Conservation (phyloP, 176 grass and related monocot genomes). For the Thinopyrum elongatum region DNA sequence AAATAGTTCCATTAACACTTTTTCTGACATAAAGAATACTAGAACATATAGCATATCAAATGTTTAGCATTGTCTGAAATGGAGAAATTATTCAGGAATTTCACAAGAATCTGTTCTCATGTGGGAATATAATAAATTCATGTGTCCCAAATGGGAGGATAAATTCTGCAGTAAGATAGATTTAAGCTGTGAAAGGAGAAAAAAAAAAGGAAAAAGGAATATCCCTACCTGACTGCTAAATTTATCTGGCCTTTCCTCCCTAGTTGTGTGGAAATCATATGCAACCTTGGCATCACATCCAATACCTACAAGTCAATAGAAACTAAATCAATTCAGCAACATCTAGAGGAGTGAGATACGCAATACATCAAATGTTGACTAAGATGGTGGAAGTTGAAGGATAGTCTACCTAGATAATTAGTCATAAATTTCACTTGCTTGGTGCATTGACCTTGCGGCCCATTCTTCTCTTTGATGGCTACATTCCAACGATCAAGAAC, state of each 20-base stretch:
- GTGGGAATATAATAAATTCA: not conserved
- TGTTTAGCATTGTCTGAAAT: not conserved
- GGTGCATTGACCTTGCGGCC: slow-evolving; percentile 35
- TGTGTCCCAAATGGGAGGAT: not conserved
- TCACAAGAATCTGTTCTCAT: not conserved
- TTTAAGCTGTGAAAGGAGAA: not conserved
- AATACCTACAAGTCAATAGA: slow-evolving; percentile 51
- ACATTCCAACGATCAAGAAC: slow-evolving; percentile 95
- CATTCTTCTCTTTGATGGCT: slow-evolving; percentile 56
- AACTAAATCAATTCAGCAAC: slow-evolving; percentile 23
- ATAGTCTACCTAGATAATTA: slow-evolving; percentile 77
- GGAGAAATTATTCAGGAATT: not conserved
- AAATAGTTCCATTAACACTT: not conserved
- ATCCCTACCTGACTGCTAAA: slow-evolving; percentile 81
- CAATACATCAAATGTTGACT: not conserved
- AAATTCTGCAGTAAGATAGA: not conserved
- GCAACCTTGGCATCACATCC: slow-evolving; percentile 99
- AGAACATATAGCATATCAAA: not conserved
- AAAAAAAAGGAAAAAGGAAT: not conserved
- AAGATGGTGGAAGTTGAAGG: slow-evolving; percentile 1
- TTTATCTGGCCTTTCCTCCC: slow-evolving; percentile 84
- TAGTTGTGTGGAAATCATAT: slow-evolving; percentile 80
- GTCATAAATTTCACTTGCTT: slow-evolving; percentile 91
- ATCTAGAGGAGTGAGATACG: not conserved
- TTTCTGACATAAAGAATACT: not conserved